Evolutionary conservation across 192 early-diverging fungal genomes (phyloP).

Genomic region (Phlyctochytrium planicorne): DNA sequence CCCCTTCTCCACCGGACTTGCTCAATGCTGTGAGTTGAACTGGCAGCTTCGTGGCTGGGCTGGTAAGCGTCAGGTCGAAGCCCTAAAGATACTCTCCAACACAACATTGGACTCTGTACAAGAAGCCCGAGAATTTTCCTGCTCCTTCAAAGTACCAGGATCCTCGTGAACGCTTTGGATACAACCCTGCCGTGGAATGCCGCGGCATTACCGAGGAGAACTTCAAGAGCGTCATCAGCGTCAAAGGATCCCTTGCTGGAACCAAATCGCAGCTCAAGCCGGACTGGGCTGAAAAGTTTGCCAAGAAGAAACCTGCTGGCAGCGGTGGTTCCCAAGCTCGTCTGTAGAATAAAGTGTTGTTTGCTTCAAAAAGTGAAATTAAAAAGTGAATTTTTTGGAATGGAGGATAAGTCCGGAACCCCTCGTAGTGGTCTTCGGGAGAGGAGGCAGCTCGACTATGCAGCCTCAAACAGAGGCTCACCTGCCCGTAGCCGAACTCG

Average conservation of each 20-base stretch:
- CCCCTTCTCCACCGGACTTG: slow-evolving; percentile 71
- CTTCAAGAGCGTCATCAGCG: slow-evolving; percentile 46
- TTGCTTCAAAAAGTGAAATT: no score
- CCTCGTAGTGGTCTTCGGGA: no score
- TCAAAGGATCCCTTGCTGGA: slow-evolving; percentile 25
- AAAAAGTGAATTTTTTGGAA: no score
- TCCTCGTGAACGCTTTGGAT: slow-evolving; percentile 27
- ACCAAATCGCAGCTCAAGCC: background rate
- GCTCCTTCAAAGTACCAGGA: slow-evolving; percentile 29
- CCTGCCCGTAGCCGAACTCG: no score
- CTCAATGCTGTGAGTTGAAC: slow-evolving; percentile 62
- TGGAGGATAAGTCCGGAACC: no score
- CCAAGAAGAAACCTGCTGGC: slow-evolving; percentile 1
- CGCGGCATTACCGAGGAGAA: slow-evolving; percentile 58
- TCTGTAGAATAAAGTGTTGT: no score
- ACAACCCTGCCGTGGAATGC: slow-evolving; percentile 57
- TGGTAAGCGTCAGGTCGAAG: slow-evolving; percentile 65
- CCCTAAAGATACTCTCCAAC: slow-evolving; percentile 66
- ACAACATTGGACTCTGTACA: slow-evolving; percentile 71
- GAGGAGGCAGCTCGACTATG: no score
- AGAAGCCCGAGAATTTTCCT: slow-evolving; percentile 40
- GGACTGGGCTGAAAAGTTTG: slow-evolving; percentile 7
- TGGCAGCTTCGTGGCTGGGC: slow-evolving; percentile 53
- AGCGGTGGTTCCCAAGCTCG: background rate
- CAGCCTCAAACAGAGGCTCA: no score